A percentile compares a stretch with the other conserved stretches of the same genome.
These are phyloP conservation scores for Solanum pinnatisectum DNA, from an alignment of 257 asterid genomes.

Conservation along the genomic window DNA sequence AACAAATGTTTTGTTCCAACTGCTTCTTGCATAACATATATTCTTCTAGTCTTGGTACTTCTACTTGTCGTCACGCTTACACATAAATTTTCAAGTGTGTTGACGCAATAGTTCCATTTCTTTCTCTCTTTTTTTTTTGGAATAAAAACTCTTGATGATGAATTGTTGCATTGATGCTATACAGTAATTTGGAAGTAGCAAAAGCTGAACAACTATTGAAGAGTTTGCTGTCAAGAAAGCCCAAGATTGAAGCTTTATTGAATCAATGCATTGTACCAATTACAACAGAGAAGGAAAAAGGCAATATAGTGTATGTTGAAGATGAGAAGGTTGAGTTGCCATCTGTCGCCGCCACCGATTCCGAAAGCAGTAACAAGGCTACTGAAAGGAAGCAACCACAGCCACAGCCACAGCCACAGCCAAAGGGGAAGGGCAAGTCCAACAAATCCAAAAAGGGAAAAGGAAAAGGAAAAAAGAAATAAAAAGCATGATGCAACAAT, in stretches of 20 bases:
- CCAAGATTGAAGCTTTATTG: neutral
- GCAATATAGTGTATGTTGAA: neutral
- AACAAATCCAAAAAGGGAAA: neutral
- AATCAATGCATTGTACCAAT: neutral
- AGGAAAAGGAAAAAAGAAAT: neutral
- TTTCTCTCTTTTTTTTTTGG: neutral
- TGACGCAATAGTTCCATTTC: too few relatives aligned
- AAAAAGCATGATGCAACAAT: neutral
- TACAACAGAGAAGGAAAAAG: too few relatives aligned
- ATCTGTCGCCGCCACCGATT: neutral
- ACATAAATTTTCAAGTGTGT: too few relatives aligned
- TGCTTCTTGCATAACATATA: neutral
- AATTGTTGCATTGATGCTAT: neutral
- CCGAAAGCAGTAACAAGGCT: neutral
- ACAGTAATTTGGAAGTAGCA: neutral
- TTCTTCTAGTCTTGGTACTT: neutral
- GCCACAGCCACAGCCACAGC: neutral
- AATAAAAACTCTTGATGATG: neutral
- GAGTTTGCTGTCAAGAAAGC: slow-evolving; percentile 5
- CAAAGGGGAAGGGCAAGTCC: slow-evolving; percentile 12
- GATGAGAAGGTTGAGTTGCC: neutral
- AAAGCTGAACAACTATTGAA: slow-evolving; percentile 2
- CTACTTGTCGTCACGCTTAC: neutral
- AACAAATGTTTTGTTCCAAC: neutral
- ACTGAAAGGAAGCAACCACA: neutral